Evolutionary conservation across 164 flowering plant species (phyloP), one percentile per base, ranked within the genome.

Genomic region (Aristolochia californica): DNA sequence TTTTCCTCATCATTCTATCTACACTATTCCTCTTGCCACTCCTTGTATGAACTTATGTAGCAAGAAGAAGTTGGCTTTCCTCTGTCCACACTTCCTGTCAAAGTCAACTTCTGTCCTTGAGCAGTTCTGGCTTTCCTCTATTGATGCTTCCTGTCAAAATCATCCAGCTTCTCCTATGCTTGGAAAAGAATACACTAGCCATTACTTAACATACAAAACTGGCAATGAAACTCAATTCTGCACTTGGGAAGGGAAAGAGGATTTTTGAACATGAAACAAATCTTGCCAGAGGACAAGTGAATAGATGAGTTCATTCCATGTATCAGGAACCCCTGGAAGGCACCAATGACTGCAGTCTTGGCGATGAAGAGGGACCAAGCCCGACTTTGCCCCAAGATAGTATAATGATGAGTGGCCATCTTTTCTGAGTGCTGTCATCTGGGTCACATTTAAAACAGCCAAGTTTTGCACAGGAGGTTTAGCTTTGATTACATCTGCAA

Each of bases 261-360:
- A 67, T 67, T 76, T 77, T 18, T 45, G 34, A 8, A 58, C 22
- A 14, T 44, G 69, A 45, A 54, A 3, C 22, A 57, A 23, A 23
- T 72, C 74, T 43, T 62, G 77, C 64, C 71, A 76, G 14, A 88
- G 58, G 60, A 84, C 62, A 20, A 87, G 58, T 2, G 96, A 82
- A 60, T 75, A 91, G 30, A 88, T 84, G 30, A 91, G 80, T 65
- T 91, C 93, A 49, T 88, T 88, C 96, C 96, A 88, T 5, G 80
- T 43, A 72, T 88, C 96, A 2, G 96, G 98, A 23, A 91, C 93
- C 8, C 98, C 98, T 21, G 98, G 98, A 23, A 91, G 78, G 63
- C 98, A 88, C 98, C 96, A 91, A 47, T 91, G 98, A 75, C 96
- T 91, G 80, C 98, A 91, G 63, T 91, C 96, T 64, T 91, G 98